phyloP scores from a whole-genome alignment of 1,284 basidiomycete genomes.

The Ceratobasidium sp. region DNA sequence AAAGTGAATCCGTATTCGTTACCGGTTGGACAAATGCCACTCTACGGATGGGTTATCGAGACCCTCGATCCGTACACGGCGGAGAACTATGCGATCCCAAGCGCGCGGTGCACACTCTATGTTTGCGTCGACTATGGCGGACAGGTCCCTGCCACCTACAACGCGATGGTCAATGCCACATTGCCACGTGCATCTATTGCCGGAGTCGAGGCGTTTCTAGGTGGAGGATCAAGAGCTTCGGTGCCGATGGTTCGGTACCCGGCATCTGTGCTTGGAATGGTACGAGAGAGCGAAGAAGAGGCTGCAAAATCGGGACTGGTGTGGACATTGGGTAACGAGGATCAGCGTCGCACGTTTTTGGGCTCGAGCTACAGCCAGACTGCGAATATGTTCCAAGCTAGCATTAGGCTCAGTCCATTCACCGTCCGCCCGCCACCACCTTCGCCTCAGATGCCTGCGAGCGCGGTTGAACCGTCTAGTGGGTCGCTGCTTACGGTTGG shows the following conservation, averaged over 20 bases:
- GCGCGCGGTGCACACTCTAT: constrained; percentile 88
- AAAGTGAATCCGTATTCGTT: constrained; percentile 83
- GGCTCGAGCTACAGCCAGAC: constrained; percentile 55
- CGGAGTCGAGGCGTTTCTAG: constrained; percentile 73
- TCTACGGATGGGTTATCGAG: constrained; percentile 97
- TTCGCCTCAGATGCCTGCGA: constrained; percentile 18
- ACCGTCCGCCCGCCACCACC: constrained; percentile 9
- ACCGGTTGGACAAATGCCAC: constrained; percentile 81
- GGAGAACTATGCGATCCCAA: constrained; percentile 95
- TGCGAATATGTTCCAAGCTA: constrained; percentile 28
- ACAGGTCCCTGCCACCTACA: constrained; percentile 84
- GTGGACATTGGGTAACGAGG: constrained; percentile 67
- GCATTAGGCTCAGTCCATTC: constrained; percentile 13
- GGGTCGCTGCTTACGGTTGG: background rate
- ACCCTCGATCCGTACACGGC: constrained; percentile 96
- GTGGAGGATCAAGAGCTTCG: constrained; percentile 48
- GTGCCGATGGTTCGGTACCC: constrained; percentile 71
- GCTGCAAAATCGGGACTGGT: background rate
- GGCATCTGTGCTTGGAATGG: constrained; percentile 59
- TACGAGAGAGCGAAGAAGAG: constrained; percentile 24
- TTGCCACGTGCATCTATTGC: constrained; percentile 70
- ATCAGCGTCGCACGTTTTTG: constrained; percentile 63
- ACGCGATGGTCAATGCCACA: constrained; percentile 84
- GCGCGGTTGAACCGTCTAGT: constrained; percentile 25
- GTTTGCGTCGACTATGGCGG: constrained; percentile 91